A percentile compares a stretch with the other conserved stretches of the same genome.
These are phyloP conservation scores for Alternaria conjuncta DNA, from an alignment of 2,329 filamentous ascomycete genomes.

Conservation along the genomic window DNA sequence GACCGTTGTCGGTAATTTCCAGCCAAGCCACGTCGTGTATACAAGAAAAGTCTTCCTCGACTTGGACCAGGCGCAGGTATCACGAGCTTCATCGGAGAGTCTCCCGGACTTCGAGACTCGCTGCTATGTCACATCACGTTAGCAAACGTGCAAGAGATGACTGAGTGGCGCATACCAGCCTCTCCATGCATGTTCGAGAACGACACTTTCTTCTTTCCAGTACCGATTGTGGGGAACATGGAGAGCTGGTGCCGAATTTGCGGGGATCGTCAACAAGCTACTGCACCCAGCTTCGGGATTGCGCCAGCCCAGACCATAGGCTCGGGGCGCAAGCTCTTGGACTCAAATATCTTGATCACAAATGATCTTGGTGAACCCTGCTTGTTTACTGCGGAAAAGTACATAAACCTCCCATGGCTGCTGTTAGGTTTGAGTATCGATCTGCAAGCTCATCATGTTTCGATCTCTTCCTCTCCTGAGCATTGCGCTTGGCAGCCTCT, in stretches of 20 bases:
- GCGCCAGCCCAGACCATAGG: conserved; percentile 19
- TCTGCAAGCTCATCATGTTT: conserved; percentile 24
- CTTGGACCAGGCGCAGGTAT: conserved; percentile 4
- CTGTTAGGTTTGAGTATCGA: conserved; percentile 7
- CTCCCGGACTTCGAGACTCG: conserved; percentile 15
- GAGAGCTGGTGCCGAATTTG: conserved; percentile 19
- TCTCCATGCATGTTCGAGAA: conserved; percentile 18
- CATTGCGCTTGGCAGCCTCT: conserved; percentile 31
- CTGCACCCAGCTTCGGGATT: conserved; percentile 18
- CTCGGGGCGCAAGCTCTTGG: conserved; percentile 16
- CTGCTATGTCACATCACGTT: background rate
- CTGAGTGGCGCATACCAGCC: conserved; percentile 17
- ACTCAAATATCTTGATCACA: conserved; percentile 23
- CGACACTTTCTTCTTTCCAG: conserved; percentile 16
- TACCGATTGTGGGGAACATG: conserved; percentile 24
- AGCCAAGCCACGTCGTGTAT: conserved; percentile 13
- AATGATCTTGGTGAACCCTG: conserved; percentile 12
- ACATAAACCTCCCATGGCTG: conserved; percentile 21
- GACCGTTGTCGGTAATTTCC: conserved; percentile 25
- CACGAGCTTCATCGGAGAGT: conserved; percentile 2
- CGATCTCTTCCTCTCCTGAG: conserved; percentile 30
- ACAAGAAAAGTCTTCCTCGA: conserved; percentile 14
- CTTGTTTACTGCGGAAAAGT: conserved; percentile 9
- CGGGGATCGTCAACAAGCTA: conserved; percentile 29
- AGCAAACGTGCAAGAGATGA: background rate